phyloP scores from a whole-genome alignment of 2,329 filamentous ascomycete genomes.

The Scedosporium aurantiacum region DNA sequence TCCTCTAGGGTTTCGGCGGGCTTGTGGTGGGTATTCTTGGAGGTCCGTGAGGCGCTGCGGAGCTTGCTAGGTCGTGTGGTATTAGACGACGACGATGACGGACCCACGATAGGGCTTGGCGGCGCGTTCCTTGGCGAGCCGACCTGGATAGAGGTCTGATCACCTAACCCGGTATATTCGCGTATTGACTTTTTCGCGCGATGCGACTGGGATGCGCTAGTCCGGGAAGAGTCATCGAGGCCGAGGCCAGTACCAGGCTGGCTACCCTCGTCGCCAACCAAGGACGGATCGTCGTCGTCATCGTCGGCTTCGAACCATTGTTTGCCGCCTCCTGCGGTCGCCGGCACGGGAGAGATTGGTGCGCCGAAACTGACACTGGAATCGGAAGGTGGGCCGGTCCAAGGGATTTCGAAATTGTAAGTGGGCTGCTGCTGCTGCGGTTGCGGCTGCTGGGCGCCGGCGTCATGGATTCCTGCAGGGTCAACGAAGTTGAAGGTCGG shows the following conservation, averaged over 20 bases:
- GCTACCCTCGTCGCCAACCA: neutral
- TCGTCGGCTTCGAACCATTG: neutral
- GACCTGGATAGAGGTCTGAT: neutral
- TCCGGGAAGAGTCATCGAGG: neutral
- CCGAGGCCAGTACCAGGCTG: neutral
- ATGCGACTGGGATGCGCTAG: neutral
- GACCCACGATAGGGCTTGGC: constrained; percentile 1
- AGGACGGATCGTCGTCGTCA: neutral
- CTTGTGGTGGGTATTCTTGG: constrained; percentile 17
- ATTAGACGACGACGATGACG: constrained; percentile 7
- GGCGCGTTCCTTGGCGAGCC: neutral
- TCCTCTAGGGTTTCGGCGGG: constrained; percentile 17
- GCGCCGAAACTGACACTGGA: neutral
- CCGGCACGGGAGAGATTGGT: neutral
- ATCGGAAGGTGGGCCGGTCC: neutral
- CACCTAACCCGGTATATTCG: neutral
- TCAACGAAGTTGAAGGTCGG: neutral
- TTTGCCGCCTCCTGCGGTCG: neutral
- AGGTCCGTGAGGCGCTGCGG: constrained; percentile 19
- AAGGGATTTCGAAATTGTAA: neutral
- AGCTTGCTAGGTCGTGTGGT: constrained; percentile 10
- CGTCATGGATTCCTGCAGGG: neutral
- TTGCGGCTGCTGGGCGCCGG: constrained; percentile 3
- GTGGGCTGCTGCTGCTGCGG: neutral
- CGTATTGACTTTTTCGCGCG: neutral